Evolutionary conservation across 768 basidiomycete species (phyloP).

Genomic region (Piloderma croceum): DNA sequence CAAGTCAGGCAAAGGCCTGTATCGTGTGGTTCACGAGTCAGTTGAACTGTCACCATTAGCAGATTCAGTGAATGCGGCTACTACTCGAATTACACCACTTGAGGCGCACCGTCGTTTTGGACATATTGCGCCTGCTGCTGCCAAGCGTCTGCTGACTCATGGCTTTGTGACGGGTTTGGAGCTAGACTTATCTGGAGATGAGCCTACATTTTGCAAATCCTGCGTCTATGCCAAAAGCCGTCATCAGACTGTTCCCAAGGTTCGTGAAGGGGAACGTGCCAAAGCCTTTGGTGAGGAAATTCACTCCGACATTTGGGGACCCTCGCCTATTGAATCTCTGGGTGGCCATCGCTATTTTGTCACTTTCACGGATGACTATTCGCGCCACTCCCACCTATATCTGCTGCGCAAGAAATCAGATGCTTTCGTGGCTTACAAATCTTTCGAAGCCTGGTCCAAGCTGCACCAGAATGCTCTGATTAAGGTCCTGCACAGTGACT

Average conservation of each 20-base stretch:
- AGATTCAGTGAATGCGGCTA: too few relatives aligned
- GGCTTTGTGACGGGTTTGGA: constrained; percentile 18
- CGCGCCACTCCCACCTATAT: constrained; percentile 4
- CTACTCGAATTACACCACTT: too few relatives aligned
- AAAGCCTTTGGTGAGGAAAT: too few relatives aligned
- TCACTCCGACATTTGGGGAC: constrained; percentile 14
- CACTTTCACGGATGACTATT: constrained; percentile 10
- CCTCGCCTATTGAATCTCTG: constrained; percentile 5
- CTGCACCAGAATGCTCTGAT: constrained; percentile 12
- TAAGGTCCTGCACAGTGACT: constrained; percentile 14
- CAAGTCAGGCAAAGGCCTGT: neutral
- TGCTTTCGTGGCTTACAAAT: constrained; percentile 11
- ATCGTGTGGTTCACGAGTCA: too few relatives aligned
- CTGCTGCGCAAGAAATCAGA: constrained; percentile 16
- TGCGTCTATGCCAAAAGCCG: constrained; percentile 25
- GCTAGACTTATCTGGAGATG: constrained; percentile 11
- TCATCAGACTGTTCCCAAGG: too few relatives aligned
- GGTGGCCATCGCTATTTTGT: constrained; percentile 12
- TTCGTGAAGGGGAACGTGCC: too few relatives aligned
- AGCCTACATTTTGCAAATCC: constrained; percentile 22
- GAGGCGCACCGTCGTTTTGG: constrained; percentile 27
- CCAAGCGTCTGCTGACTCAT: constrained; percentile 17
- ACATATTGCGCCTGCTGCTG: constrained; percentile 22
- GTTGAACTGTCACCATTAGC: too few relatives aligned
- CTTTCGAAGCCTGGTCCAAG: constrained; percentile 11